Evolutionary conservation across 2,329 filamentous ascomycete genomes (phyloP).

Genomic region (Aspergillus calidoustus): DNA sequence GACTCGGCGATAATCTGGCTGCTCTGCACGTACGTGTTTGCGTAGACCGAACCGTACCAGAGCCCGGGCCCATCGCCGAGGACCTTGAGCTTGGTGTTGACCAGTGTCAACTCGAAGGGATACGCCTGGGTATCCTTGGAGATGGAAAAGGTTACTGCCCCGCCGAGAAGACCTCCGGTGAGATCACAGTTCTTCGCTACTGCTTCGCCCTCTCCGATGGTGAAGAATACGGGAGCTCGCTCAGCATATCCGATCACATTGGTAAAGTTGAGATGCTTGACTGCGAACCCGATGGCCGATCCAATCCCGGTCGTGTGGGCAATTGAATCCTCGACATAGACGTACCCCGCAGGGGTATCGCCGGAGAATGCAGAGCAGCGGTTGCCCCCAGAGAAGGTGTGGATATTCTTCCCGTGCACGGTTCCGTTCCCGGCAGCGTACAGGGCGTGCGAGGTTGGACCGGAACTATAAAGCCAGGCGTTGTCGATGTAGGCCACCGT

Average conservation of each 20-base stretch:
- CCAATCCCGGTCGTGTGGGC: constrained; percentile 38
- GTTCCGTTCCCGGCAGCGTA: constrained; percentile 41
- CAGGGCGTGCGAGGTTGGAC: constrained; percentile 37
- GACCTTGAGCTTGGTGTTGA: not conserved
- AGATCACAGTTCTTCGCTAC: constrained; percentile 23
- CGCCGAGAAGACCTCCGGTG: constrained; percentile 35
- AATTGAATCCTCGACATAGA: constrained; percentile 33
- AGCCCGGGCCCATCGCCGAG: not conserved
- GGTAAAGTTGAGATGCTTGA: constrained; percentile 30
- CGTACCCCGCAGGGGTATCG: constrained; percentile 33
- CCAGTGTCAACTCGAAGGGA: not conserved
- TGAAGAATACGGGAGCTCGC: constrained; percentile 29
- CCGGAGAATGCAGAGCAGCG: constrained; percentile 40
- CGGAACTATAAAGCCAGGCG: constrained; percentile 37
- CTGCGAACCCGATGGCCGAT: constrained; percentile 37
- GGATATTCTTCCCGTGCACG: constrained; percentile 27
- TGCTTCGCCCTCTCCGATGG: constrained; percentile 28
- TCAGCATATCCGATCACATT: constrained; percentile 34
- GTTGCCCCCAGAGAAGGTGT: constrained; percentile 36
- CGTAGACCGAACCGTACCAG: not conserved
- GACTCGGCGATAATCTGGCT: not conserved
- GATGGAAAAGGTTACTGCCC: constrained; percentile 31
- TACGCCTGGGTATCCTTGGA: constrained; percentile 23
- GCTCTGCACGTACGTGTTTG: not conserved
- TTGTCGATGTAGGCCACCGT: constrained; percentile 33